A percentile compares a stretch with the other conserved stretches of the same genome.
These are phyloP conservation scores for Pyrus hybrid DNA, from an alignment of 331 rosid genomes.

Conservation along the genomic window DNA sequence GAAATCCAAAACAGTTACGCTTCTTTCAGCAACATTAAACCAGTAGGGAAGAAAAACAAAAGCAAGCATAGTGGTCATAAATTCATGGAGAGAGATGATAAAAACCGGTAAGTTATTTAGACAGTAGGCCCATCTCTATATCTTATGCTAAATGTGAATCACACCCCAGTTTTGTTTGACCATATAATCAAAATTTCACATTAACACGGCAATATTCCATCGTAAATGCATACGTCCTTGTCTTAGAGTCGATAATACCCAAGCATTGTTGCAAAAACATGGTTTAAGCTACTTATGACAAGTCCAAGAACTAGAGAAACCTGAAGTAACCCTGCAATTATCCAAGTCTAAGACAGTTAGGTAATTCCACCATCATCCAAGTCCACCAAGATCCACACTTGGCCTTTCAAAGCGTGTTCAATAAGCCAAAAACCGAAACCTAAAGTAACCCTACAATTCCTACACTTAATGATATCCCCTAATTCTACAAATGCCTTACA, in stretches of 20 bases:
- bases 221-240: neutral
- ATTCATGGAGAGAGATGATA: neutral
- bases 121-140: neutral
- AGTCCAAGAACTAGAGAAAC: neutral
- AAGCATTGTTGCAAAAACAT: neutral
- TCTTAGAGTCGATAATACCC: neutral
- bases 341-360: neutral
- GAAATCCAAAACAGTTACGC: neutral
- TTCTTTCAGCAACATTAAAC: neutral
- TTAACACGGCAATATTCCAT: neutral
- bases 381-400: neutral
- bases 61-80: neutral
- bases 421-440: neutral
- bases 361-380: neutral
- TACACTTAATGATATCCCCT: neutral
- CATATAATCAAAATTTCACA: neutral
- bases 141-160: neutral
- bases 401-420: neutral
- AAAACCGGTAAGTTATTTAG: neutral
- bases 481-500: slow-evolving; percentile 8
- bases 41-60: neutral
- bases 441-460: neutral
- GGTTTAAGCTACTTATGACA: neutral
- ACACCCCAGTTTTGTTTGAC: neutral
- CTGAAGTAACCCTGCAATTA: neutral